Evolutionary conservation across 176 grass and related monocot species (phyloP), one percentile per base, ranked within the genome.

Genomic region (Eragrostis curvula): DNA sequence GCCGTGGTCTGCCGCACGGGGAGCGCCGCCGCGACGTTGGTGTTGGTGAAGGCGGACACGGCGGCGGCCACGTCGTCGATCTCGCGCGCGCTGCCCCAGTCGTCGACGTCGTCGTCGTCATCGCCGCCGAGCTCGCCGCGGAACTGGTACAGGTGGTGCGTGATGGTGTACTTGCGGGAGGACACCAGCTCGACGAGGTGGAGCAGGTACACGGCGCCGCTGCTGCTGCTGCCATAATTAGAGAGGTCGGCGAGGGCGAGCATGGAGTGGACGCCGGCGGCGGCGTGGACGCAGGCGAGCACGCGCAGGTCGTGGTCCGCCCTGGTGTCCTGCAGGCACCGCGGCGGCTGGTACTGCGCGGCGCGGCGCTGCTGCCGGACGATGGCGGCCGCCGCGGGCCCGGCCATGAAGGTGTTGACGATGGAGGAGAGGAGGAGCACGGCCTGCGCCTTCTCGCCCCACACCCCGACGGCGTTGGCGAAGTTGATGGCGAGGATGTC

Each of bases 171-270:
- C 53, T 90, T 88, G 68, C 71, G 81, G 12, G 88, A 60, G 2
- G 70, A 56, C 20, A 71, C 85, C 9, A 96, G 84, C 88, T 96
- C 90, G 17, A 87, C 65, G 6, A 96, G 94, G 77, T 96, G 90
- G 24, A 93, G 44, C 18, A 93, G 82, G 76, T 86, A 86, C 66
- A 80, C 56, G 28, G 73, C 62, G 17, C 62, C 55, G n/a, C 87
- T 73, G 47, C 52, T 57, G 55, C n/a, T n/a, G n/a, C n/a, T n/a
- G n/a, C n/a, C n/a, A n/a, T n/a, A n/a, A n/a, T n/a, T n/a, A n/a
- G 86, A 83, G 46, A 89, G 68, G 66, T 86, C 74, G 6, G 82
- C 68, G 43, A 97, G 63, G 21, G 73, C 61, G 42, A 93, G 88
- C 83, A 88, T 83, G 25, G 88, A 25, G 64, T 77, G 70, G 23